Base-by-base conservation (phyloP, 2,329 filamentous ascomycete species). In the Epichloe glyceriae region DNA sequence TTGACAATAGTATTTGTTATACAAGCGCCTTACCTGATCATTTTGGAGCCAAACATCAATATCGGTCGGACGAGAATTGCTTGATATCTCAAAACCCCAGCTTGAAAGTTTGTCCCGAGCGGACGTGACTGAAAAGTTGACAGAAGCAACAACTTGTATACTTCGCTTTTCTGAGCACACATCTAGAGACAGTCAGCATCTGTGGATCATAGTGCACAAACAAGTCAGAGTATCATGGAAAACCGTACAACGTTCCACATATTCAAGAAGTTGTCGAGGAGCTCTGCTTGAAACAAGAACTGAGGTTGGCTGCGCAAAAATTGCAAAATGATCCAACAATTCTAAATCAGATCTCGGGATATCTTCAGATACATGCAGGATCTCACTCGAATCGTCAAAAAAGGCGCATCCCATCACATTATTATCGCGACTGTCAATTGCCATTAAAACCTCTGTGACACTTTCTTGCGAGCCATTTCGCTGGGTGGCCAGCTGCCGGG, bases 381-480 rank as follows among this genome's bases (percentile, higher is more conserved):
- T 80, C 59, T 86, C 82, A 39, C 88, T 80, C 26, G 75, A 69
- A 5, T 83, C 81, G 45, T 83, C 72, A 62, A 91, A 95, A 62
- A 91, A 95, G 44, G 87, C 84, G 64, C 89, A 96, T 0, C 91
- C 91, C 17, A 95, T 73, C 0, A 76, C 82, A 1, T 78, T 81
- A 33, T 79, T 76, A n/a, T 82, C 76, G 54, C 76, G 80, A 63
- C 91, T 73, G 52, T 94, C 82, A 22, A 95, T 71, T 1, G 88
- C 86, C 80, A 95, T 87, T 52, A 95, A 76, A 26, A 88, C 68
- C 61, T 93, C 86, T 51, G 15, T 15, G 19, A 15, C 2, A 19
- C n/a, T 10, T 38, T 49, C 35, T 15, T 42, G 20, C 10, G 19
- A 20, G 20, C n/a, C n/a, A 33, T 52, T 2, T 26, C 19, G 49